A percentile compares a stretch with the other conserved stretches of the same genome.
Evolutionary conservation across 129 eudicot species (phyloP).

Genomic region (Chrysanthemum seticuspe): DNA sequence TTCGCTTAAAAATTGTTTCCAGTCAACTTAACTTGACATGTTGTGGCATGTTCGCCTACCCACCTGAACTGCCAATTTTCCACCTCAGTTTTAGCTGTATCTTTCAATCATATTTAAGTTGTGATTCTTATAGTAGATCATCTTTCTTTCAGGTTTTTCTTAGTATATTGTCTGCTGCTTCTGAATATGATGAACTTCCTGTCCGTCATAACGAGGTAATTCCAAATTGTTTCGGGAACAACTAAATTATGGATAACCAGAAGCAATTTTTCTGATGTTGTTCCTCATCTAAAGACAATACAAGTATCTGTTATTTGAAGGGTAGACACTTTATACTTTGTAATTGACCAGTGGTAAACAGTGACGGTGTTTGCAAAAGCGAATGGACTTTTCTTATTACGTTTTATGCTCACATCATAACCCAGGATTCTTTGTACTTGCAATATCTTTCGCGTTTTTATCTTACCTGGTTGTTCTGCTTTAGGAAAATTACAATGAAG

Average conservation of each 20-base stretch:
- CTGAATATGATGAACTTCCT: slow-evolving; percentile 98
- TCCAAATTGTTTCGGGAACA: slow-evolving; percentile 10
- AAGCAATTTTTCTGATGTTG: not conserved
- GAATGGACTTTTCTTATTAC: not conserved
- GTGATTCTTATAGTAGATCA: not conserved
- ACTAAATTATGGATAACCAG: not conserved
- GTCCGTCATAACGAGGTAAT: slow-evolving; percentile 97
- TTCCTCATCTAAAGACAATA: not conserved
- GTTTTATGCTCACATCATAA: not conserved
- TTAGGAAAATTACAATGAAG: slow-evolving; percentile 88
- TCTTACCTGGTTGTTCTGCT: slow-evolving; percentile 11
- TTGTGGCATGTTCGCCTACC: not conserved
- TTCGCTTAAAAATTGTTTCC: too few species aligned
- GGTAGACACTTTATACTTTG: not conserved
- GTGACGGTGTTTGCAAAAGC: not conserved
- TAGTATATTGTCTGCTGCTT: slow-evolving; percentile 87
- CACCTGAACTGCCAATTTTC: not conserved
- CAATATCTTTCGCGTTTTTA: slow-evolving; percentile 12
- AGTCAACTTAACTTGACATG: too few species aligned
- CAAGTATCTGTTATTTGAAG: not conserved
- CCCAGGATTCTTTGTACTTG: not conserved
- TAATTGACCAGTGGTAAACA: not conserved
- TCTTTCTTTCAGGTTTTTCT: slow-evolving; percentile 61
- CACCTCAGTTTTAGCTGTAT: not conserved
- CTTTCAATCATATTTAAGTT: not conserved